Conservation (phyloP, 495 filamentous ascomycete genomes). For the Choiromyces venosus region DNA sequence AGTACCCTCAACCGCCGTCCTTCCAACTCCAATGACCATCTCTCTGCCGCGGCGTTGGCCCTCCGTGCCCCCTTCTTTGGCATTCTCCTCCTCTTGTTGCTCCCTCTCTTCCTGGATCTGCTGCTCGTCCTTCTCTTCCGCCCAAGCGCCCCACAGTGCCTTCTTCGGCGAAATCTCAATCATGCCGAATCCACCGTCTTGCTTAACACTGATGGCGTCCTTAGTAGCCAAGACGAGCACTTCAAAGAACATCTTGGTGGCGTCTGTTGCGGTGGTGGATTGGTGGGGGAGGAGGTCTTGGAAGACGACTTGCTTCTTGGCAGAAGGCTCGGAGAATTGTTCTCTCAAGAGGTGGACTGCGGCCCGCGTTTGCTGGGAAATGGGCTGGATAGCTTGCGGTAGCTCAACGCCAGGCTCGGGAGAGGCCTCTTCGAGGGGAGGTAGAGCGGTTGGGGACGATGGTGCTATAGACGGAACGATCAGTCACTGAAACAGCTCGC, state of each 20-base stretch:
- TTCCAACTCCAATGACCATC: constrained; percentile 32
- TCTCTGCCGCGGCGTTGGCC: constrained; percentile 21
- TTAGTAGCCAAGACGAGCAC: constrained; percentile 92
- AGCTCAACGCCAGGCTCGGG: constrained; percentile 32
- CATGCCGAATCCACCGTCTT: constrained; percentile 55
- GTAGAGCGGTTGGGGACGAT: constrained; percentile 15
- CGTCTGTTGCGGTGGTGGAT: constrained; percentile 72
- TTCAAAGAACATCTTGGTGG: constrained; percentile 99
- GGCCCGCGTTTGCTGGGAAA: constrained; percentile 80
- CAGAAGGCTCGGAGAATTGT: constrained; percentile 52
- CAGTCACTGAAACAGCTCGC: constrained; percentile 1
- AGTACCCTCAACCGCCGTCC: constrained; percentile 22
- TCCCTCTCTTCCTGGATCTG: constrained; percentile 50
- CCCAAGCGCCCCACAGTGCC: constrained; percentile 92
- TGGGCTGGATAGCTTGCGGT: constrained; percentile 18
- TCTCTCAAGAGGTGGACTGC: constrained; percentile 92
- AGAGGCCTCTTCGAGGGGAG: constrained; percentile 16
- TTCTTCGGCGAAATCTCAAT: constrained; percentile 81
- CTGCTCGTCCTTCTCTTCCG: constrained; percentile 69
- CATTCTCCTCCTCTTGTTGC: constrained; percentile 35
- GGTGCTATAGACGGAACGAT: constrained; percentile 17
- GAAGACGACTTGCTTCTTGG: constrained; percentile 68
- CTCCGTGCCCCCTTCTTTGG: constrained; percentile 22
- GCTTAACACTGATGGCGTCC: constrained; percentile 96
- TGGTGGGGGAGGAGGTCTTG: constrained; percentile 82